These are phyloP conservation scores for Coemansia sp. DNA, from an alignment of 192 early-diverging fungal species.

Conservation along the genomic window DNA sequence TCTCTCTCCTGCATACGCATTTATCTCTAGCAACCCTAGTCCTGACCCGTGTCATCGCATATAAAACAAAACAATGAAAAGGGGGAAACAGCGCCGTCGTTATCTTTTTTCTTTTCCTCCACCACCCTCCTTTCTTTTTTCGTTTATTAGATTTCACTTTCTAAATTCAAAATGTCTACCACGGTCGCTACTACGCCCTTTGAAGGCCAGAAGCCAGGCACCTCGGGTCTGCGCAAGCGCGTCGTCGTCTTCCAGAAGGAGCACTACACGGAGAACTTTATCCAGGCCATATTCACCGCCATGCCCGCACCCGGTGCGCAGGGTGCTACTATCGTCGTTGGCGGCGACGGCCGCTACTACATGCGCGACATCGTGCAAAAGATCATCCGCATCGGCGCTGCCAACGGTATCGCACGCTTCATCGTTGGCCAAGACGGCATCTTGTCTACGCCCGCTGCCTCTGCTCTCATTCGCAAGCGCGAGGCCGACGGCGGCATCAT, in stretches of 20 bases:
- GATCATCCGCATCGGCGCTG: slow-evolving; percentile 87
- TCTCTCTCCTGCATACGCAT: background rate
- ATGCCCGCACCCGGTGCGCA: slow-evolving; percentile 78
- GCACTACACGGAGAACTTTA: slow-evolving; percentile 97
- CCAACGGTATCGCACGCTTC: slow-evolving; percentile 81
- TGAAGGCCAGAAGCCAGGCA: slow-evolving; percentile 96
- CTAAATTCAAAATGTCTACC: slow-evolving; percentile 5
- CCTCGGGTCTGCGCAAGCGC: slow-evolving; percentile 93
- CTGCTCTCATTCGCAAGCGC: slow-evolving; percentile 87
- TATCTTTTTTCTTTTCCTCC: background rate
- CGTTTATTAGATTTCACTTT: background rate
- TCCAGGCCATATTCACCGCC: slow-evolving; percentile 85
- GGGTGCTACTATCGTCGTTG: slow-evolving; percentile 85
- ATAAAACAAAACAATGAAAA: background rate
- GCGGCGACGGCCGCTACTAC: slow-evolving; percentile 96
- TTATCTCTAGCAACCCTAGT: background rate
- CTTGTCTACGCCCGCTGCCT: slow-evolving; percentile 93
- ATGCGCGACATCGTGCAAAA: slow-evolving; percentile 81
- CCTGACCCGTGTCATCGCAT: background rate
- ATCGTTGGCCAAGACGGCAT: slow-evolving; percentile 93
- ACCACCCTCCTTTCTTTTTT: background rate
- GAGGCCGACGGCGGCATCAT: slow-evolving; percentile 92
- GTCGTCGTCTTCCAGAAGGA: slow-evolving; percentile 94
- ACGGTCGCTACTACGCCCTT: slow-evolving; percentile 73
- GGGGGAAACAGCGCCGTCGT: background rate